A percentile compares a stretch with the other conserved stretches of the same genome.
Conservation (phyloP, 768 basidiomycete genomes). For the Mycena rebaudengoi region DNA sequence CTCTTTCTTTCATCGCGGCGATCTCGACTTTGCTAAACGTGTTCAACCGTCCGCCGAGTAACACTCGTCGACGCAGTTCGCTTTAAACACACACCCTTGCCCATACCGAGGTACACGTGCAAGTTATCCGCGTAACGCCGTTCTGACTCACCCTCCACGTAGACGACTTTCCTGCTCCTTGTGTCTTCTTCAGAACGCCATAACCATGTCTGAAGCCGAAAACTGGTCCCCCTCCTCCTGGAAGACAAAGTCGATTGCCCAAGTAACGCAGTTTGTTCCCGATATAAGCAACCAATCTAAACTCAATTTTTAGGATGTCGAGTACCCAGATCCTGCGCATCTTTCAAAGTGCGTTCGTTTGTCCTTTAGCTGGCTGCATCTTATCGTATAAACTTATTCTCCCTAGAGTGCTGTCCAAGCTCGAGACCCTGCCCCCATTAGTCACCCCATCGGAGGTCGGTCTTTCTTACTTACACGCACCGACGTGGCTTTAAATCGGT, state of each 20-base stretch:
- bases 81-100: no score
- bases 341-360: conserved; percentile 58
- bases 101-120: no score
- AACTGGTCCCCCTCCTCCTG: conserved; percentile 83
- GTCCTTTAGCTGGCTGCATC: neutral
- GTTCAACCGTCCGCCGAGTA: no score
- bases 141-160: no score
- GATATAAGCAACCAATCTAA: neutral
- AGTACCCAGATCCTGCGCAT: conserved; percentile 71
- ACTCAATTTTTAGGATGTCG: conserved; percentile 60
- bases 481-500: conserved; percentile 23
- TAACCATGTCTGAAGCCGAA: conserved; percentile 24
- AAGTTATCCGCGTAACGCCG: no score
- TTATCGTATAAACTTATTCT: conserved; percentile 14
- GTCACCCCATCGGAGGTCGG: conserved; percentile 92
- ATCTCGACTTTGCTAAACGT: no score
- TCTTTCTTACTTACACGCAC: neutral
- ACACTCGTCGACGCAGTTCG: no score
- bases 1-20: no score
- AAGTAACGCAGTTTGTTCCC: conserved; percentile 52
- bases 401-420: conserved; percentile 79
- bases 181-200: neutral
- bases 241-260: conserved; percentile 78
- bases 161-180: no score
- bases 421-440: conserved; percentile 83